Evolutionary conservation across 345 rosid species (phyloP), one percentile per base, ranked within the genome.

Genomic region (Rhizophora mangle): DNA sequence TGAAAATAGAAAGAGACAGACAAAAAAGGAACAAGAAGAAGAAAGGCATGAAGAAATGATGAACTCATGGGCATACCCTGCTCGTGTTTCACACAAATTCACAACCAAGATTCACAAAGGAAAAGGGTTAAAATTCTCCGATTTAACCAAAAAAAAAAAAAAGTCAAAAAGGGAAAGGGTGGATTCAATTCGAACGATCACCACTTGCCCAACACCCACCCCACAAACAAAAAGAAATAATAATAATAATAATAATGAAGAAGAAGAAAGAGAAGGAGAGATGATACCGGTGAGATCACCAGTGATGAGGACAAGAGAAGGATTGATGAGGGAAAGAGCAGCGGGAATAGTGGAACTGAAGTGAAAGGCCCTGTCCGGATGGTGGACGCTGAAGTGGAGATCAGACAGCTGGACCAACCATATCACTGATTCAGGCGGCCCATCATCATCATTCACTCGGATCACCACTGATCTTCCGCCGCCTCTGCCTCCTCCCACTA

Each of bases 321-420:
- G 99, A 26, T 86, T 87, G 82, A 92, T 90, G 70, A 86, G 64
- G 75, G 89, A 78, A 58, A 95, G 92, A 77, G 87, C 85, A 46
- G 91, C 85, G 8, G 85, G 90, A n/a, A 89, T 72, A 30, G 81
- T 65, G 53, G 68, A 75, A 62, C 56, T 82, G 79, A 95, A 95
- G 67, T 90, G 89, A 21, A 77, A 68, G 62, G 97, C 97, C 81
- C 97, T 87, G 20, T 87, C 84, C 32, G 97, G 97, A 21, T 88
- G 85, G 81, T 88, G 93, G 65, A 92, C 96, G 63, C 99, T 95
- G 85, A 95, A 94, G 79, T 95, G 99, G 72, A 91, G 99, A 85
- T 95, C 99, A 55, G 99, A 95, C 27, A 95, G 85, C 83, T 95
- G 99, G 76, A 95, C 99, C 47, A 81, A 86, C 99, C 96, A 91